A percentile compares a stretch with the other conserved stretches of the same genome.
These are phyloP conservation scores for Epichloe aotearoae DNA, from an alignment of 2,329 filamentous ascomycete genomes.

Conservation along the genomic window DNA sequence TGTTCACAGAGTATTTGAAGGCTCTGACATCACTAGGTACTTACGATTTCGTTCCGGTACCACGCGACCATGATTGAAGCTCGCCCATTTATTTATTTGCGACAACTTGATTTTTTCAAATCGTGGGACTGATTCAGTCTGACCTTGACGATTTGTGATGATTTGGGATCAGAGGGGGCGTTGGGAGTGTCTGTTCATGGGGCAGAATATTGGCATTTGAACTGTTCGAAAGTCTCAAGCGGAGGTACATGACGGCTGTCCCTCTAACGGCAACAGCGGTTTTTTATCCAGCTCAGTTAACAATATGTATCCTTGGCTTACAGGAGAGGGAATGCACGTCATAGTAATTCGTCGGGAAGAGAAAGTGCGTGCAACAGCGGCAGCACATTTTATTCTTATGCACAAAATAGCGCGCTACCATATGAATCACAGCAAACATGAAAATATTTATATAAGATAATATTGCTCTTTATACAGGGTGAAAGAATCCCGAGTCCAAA, in stretches of 20 bases:
- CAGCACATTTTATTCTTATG: constrained; percentile 1
- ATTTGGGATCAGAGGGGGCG: not conserved
- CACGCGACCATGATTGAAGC: not conserved
- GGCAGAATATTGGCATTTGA: not conserved
- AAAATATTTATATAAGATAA: not conserved
- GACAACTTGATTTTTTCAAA: not conserved
- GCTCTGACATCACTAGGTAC: not conserved
- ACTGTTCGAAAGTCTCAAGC: not conserved
- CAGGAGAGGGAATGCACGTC: not conserved
- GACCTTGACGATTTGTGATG: not conserved
- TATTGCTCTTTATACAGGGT: not conserved
- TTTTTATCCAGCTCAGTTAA: not conserved
- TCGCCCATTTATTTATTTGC: not conserved
- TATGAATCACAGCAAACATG: not conserved
- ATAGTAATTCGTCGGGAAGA: not conserved
- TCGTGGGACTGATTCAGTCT: not conserved
- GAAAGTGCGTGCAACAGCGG: constrained; percentile 1
- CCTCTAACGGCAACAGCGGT: not conserved
- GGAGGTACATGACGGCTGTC: not conserved
- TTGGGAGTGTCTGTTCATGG: not conserved
- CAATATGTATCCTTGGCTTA: not conserved
- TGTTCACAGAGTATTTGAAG: not conserved
- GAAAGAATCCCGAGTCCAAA: not conserved
- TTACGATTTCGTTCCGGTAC: not conserved
- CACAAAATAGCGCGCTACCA: constrained; percentile 1